Percentiles rank a stretch among this genome's conserved stretches.
Conservation (phyloP, 129 eudicot species). For the Cynara cardunculus region DNA sequence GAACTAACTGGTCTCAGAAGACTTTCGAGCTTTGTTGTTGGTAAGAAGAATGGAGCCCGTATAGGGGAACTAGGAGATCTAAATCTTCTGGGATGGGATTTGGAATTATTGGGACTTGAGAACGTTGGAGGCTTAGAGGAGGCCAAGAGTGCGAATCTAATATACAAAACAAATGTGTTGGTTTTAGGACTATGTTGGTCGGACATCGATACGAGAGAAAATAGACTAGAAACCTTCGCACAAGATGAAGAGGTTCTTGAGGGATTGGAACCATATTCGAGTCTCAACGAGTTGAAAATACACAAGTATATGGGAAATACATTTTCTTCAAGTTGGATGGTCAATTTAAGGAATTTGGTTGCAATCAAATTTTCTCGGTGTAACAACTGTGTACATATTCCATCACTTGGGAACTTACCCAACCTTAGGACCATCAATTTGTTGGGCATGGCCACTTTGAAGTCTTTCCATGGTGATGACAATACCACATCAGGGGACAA, state of each 20-base stretch:
- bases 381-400: not conserved
- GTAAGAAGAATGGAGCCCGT: not conserved
- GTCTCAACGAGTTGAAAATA: not conserved
- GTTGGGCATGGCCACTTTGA: not conserved
- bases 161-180: not conserved
- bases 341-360: not conserved
- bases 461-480: conserved; percentile 4
- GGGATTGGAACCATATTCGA: not conserved
- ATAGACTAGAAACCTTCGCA: too few relatives aligned
- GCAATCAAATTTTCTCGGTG: not conserved
- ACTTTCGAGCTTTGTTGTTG: not conserved
- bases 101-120: not conserved
- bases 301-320: not conserved
- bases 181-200: not conserved
- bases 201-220: too few relatives aligned
- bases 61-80: not conserved
- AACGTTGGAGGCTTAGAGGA: not conserved
- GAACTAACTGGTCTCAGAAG: not conserved
- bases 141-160: not conserved
- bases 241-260: not conserved
- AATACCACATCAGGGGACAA: too few relatives aligned
- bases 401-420: conserved; percentile 9
- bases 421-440: not conserved
- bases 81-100: not conserved
- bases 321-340: not conserved